Percentiles rank a stretch among this genome's conserved stretches.
These are phyloP conservation scores for Neurospora intermedia DNA, from an alignment of 495 filamentous ascomycete species.

Conservation along the genomic window DNA sequence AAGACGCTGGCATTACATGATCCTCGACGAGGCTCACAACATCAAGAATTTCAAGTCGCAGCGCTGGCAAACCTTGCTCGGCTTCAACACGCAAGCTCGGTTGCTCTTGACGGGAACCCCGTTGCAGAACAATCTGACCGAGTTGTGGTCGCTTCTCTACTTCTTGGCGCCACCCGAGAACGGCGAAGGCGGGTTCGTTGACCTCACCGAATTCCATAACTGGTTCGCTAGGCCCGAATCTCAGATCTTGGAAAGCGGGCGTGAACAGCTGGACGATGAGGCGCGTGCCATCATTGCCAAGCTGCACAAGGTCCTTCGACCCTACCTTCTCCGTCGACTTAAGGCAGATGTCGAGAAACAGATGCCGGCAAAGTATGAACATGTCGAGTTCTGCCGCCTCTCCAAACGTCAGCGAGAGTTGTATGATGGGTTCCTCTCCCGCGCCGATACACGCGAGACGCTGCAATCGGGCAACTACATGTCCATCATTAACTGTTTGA, in stretches of 20 bases:
- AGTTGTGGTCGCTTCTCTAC: slow-evolving; percentile 93
- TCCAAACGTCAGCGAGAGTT: slow-evolving; percentile 91
- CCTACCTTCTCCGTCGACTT: slow-evolving; percentile 81
- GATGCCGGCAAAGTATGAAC: slow-evolving; percentile 96
- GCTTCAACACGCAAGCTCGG: slow-evolving; percentile 76
- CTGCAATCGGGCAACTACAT: slow-evolving; percentile 93
- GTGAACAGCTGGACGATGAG: slow-evolving; percentile 87
- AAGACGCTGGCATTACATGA: slow-evolving; percentile 94
- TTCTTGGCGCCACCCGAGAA: slow-evolving; percentile 89
- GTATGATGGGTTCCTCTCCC: slow-evolving; percentile 96
- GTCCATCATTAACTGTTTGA: slow-evolving; percentile 94
- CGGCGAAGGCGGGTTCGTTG: slow-evolving; percentile 78
- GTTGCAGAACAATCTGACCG: slow-evolving; percentile 91
- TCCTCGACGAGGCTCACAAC: slow-evolving; percentile 97
- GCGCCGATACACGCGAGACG: slow-evolving; percentile 77
- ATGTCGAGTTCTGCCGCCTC: slow-evolving; percentile 87
- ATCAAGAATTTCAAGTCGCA: slow-evolving; percentile 99
- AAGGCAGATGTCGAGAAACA: slow-evolving; percentile 99
- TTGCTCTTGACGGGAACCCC: slow-evolving; percentile 92
- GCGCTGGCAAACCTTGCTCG: slow-evolving; percentile 88
- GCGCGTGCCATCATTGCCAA: slow-evolving; percentile 79
- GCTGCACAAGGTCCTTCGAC: slow-evolving; percentile 84
- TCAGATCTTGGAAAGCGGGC: slow-evolving; percentile 88
- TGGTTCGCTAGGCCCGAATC: slow-evolving; percentile 90
- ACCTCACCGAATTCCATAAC: slow-evolving; percentile 81